Percentiles rank a stretch among this genome's conserved stretches.
Evolutionary conservation across 1,284 basidiomycete genomes (phyloP).

Genomic region (Leccinum solheimii): DNA sequence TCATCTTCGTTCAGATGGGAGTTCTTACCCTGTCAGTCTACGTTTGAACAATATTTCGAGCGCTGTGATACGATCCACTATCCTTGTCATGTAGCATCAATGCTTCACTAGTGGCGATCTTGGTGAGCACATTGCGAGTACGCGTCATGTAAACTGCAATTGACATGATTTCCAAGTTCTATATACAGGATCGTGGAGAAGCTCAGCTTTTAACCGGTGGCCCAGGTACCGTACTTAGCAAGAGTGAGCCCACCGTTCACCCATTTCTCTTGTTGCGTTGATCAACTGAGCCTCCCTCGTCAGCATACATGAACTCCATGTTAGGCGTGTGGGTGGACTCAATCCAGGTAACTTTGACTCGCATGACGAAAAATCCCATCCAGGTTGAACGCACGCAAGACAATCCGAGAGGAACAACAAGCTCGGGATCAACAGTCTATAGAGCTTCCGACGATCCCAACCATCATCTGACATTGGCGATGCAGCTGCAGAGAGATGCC

Average conservation of each 20-base stretch:
- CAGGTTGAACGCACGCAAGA: conserved; percentile 19
- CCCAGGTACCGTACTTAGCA: conserved; percentile 14
- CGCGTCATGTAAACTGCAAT: neutral
- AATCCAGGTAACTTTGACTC: neutral
- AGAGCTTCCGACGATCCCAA: conserved; percentile 16
- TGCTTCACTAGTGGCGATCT: conserved; percentile 7
- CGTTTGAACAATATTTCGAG: neutral
- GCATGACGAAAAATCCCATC: neutral
- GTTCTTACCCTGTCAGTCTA: conserved; percentile 23
- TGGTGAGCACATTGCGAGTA: conserved; percentile 11
- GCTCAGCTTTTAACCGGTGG: conserved; percentile 7
- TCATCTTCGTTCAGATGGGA: conserved; percentile 29
- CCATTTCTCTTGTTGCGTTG: neutral
- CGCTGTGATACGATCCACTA: neutral
- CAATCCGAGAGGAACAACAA: conserved; percentile 14
- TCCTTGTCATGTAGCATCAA: conserved; percentile 16
- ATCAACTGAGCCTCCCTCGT: neutral
- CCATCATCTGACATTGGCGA: conserved; percentile 5
- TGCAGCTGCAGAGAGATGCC: neutral
- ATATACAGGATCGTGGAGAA: conserved; percentile 4
- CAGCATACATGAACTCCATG: conserved; percentile 17
- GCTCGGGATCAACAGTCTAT: conserved; percentile 5
- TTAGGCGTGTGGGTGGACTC: conserved; percentile 5
- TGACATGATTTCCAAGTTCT: conserved; percentile 11
- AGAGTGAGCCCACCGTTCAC: conserved; percentile 11